Evolutionary conservation across 164 flowering plant species (phyloP), one percentile per base, ranked within the genome.

Genomic region (Platanus orientalis): DNA sequence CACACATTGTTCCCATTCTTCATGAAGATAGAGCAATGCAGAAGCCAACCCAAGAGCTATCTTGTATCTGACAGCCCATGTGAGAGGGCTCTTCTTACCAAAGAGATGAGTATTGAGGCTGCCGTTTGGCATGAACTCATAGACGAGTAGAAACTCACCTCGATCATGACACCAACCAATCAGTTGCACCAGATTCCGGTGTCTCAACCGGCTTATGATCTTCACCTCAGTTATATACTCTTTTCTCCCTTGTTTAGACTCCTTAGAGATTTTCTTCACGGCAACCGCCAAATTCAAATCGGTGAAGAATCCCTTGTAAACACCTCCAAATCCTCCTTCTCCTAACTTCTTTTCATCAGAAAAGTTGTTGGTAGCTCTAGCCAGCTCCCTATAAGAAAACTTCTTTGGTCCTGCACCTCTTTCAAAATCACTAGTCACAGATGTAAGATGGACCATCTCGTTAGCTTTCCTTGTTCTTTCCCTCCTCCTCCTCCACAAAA

Each of bases 51-150:
- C 83, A 3, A 57, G 66, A 17, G 76, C 61, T 4, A 79, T 74
- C 36, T 63, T 79, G 54, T 74, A 68, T 48, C 87, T 73, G 14
- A 57, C 27, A 0, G 39, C 30, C 80, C 83, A 79, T 11, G 55
- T 19, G 20, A 84, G 66, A 13, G 58, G 56, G 9, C n/a, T 39
- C 16, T 19, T 74, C 7, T 55, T 53, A 0, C 61, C 57, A 26
- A 78, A 77, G 2, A 82, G 68, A 54, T 80, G 78, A 12, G 49
- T 30, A 69, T 84, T 80, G 13, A 84, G 70, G 70, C 86, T 82
- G 0, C 81, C 79, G 55, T 84, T 84, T 0, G 79, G 79, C 86
- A 84, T 65, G 63, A 70, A 80, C 70, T 83, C 84, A 50, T 83
- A 83, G 11, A 79, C 81, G 19, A 81, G 81, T 0, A 80, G 49